Base-by-base conservation (phyloP, 2,329 filamentous ascomycete species). In the Tolypocladium paradoxum region DNA sequence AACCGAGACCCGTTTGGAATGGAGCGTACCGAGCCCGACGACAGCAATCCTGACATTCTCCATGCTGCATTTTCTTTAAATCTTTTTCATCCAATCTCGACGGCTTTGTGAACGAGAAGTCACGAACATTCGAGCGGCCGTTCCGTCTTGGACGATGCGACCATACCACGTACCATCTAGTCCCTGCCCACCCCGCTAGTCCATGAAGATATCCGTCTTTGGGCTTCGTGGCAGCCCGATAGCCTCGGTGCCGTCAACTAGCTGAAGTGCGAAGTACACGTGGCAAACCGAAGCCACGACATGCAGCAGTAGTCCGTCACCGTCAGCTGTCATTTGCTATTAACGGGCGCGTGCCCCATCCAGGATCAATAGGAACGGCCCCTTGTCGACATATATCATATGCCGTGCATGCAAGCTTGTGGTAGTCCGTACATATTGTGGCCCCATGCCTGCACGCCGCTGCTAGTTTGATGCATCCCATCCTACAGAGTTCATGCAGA, bases 21-120 rank as follows among this genome's bases (percentile, higher is more conserved):
- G 24, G 4, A 37, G 46, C 52, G 27, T 57, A 67, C 64, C 64
- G 20, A 66, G 52, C 4, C 64, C 63, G 52, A 67, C 55, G 29
- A 67, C 57, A 3, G 62, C 63, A 31, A 67, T 51, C 22, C 18
- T 49, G 18, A 52, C 43, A 3, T 46, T 35, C 14, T 50, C 36
- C 48, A 50, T 50, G 31, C 11, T 35, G 16, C 3, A 12, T 20
- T 9, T 9, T 6, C 14, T 18, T 18, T 14, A n/a, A n/a, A 11
- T 20, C n/a, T 24, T 2, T 8, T 31, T 20, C 27, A 31, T 1
- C 8, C 43, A 31, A 6, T 12, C 7, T 12, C 1, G 9, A 12
- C 0, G 31, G 43, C 24, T 8, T 29, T 12, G 11, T 27, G 24
- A 11, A 12, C 36, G 12, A 24, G 38, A 16, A 16, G 38, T 16